These are phyloP conservation scores for Cicer arietinum DNA, from an alignment of 306 rosid species.

Conservation along the genomic window DNA sequence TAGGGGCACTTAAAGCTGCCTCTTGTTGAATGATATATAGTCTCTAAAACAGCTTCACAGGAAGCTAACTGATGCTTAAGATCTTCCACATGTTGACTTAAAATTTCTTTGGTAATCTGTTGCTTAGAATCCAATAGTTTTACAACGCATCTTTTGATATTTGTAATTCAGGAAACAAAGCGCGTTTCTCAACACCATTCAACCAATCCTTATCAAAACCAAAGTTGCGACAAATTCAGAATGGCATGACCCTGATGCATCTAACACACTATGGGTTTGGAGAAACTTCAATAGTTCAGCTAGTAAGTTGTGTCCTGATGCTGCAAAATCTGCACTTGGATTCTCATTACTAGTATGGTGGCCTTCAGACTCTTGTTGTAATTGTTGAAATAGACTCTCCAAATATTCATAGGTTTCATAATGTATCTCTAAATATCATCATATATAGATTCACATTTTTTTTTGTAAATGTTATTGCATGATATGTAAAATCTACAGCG, in stretches of 20 bases:
- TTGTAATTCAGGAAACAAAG: not conserved
- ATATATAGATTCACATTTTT: no score
- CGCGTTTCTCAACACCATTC: not conserved
- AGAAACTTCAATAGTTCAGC: slow-evolving; percentile 24
- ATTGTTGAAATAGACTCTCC: no score
- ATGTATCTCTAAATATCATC: not conserved
- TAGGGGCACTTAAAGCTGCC: not conserved
- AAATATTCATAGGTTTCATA: not conserved
- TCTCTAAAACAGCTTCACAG: not conserved
- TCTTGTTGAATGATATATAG: not conserved
- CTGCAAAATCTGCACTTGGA: not conserved
- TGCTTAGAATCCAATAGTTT: not conserved
- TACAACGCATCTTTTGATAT: not conserved
- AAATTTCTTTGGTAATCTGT: not conserved
- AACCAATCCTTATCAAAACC: slow-evolving; percentile 16
- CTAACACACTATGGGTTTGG: slow-evolving; percentile 6
- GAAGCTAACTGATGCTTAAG: slow-evolving; percentile 1
- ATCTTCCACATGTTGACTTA: not conserved
- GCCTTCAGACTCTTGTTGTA: no score
- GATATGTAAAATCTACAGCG: not conserved
- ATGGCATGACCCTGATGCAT: not conserved
- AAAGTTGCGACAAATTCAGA: not conserved
- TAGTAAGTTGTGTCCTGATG: not conserved
- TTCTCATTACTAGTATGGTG: no score
- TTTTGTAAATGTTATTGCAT: not conserved